Conservation (phyloP, 2,329 filamentous ascomycete genomes). For the Ceratocystis ficicola region DNA sequence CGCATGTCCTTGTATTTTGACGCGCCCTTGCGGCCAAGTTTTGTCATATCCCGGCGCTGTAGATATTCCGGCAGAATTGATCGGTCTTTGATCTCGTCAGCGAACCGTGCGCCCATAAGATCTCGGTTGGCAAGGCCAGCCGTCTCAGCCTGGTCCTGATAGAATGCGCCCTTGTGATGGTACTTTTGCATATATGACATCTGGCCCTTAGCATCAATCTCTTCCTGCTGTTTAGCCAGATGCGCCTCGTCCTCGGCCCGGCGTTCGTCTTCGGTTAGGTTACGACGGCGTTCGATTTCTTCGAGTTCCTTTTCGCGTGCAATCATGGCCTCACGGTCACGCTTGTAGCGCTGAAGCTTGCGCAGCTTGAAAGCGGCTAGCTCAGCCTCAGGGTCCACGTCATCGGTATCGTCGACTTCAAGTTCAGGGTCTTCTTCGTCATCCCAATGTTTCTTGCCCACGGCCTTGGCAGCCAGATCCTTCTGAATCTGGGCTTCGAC, state of each 20-base stretch:
- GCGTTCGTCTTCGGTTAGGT: slow-evolving; percentile 76
- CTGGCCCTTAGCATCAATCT: slow-evolving; percentile 65
- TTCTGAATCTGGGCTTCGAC: slow-evolving; percentile 82
- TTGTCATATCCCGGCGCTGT: slow-evolving; percentile 86
- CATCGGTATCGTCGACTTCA: slow-evolving; percentile 82
- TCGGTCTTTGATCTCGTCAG: slow-evolving; percentile 70
- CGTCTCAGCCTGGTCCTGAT: slow-evolving; percentile 64
- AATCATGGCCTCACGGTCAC: slow-evolving; percentile 76
- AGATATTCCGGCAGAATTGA: slow-evolving; percentile 81
- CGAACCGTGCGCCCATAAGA: slow-evolving; percentile 72
- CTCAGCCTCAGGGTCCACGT: slow-evolving; percentile 74
- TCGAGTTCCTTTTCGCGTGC: slow-evolving; percentile 71
- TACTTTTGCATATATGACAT: slow-evolving; percentile 92
- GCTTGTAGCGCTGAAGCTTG: slow-evolving; percentile 77
- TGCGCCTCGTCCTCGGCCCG: slow-evolving; percentile 71
- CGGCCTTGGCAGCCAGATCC: slow-evolving; percentile 60
- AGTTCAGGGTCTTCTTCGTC: slow-evolving; percentile 54
- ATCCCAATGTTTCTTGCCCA: slow-evolving; percentile 79
- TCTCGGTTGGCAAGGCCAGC: slow-evolving; percentile 69
- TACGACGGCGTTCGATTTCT: slow-evolving; percentile 76
- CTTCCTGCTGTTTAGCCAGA: slow-evolving; percentile 65
- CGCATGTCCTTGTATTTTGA: slow-evolving; percentile 83
- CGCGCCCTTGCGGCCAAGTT: slow-evolving; percentile 80
- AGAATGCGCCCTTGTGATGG: slow-evolving; percentile 94
- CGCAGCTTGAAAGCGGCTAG: slow-evolving; percentile 87